phyloP scores from a whole-genome alignment of 441 rosid genomes.

The Gossypium schwendimanii region DNA sequence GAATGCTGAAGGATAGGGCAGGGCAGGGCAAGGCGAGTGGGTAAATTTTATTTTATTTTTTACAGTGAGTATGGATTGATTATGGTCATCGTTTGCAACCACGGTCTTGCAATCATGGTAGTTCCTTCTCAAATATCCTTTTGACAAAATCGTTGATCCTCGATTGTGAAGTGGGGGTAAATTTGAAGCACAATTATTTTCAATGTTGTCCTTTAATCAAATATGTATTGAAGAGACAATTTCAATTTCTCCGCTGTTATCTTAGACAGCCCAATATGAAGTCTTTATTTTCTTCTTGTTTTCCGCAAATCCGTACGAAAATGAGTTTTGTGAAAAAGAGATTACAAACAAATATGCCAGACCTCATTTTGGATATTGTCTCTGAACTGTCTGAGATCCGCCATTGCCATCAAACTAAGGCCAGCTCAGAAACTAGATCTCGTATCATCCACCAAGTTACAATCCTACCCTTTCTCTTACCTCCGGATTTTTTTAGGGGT shows the following conservation, averaged over 20 bases:
- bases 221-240: not conserved
- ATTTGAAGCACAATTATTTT: not conserved
- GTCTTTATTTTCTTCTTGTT: not conserved
- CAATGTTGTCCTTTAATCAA: not conserved
- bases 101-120: too few relatives aligned
- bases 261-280: not conserved
- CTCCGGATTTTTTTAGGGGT: not conserved
- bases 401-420: not conserved
- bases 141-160: too few relatives aligned
- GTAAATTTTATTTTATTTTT: too few relatives aligned
- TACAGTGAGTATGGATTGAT: too few relatives aligned
- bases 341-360: not conserved
- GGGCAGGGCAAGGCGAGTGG: too few relatives aligned
- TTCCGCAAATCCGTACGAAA: not conserved
- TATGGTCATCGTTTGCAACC: too few relatives aligned
- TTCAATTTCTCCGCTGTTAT: not conserved
- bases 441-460: not conserved
- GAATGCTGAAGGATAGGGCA: too few relatives aligned
- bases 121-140: too few relatives aligned
- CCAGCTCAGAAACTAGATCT: conserved; percentile 9
- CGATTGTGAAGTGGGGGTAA: too few relatives aligned
- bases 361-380: conserved; percentile 15
- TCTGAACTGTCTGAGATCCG: not conserved
- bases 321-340: conserved; percentile 14
- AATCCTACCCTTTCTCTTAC: not conserved